A percentile compares a stretch with the other conserved stretches of the same genome.
Evolutionary conservation across 2,329 filamentous ascomycete genomes (phyloP).

Genomic region (Microascus cirrosus): DNA sequence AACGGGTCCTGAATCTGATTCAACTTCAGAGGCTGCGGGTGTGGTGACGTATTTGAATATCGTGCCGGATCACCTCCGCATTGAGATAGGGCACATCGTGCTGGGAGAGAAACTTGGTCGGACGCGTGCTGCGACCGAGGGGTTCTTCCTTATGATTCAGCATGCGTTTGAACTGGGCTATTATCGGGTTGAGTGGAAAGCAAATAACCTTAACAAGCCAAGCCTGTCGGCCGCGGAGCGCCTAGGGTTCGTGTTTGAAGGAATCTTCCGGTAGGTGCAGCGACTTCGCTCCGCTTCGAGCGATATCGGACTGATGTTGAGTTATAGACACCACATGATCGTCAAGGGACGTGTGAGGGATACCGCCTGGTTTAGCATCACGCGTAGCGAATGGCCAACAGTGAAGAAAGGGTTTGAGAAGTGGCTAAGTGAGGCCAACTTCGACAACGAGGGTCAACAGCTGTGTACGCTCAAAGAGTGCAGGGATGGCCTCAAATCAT

Average conservation of each 20-base stretch:
- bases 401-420: conserved; percentile 32
- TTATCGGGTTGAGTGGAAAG: conserved; percentile 54
- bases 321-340: conserved; percentile 42
- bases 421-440: conserved; percentile 46
- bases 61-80: conserved; percentile 29
- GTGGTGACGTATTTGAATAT: conserved; percentile 33
- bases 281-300: not conserved
- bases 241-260: conserved; percentile 49
- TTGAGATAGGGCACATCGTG: conserved; percentile 48
- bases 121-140: conserved; percentile 45
- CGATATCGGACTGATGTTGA: accelerated
- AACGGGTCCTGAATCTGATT: conserved; percentile 14
- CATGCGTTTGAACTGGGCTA: conserved; percentile 45
- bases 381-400: conserved; percentile 45
- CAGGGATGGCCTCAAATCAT: conserved; percentile 9
- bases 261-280: conserved; percentile 34
- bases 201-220: conserved; percentile 41
- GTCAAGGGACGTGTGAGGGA: conserved; percentile 45
- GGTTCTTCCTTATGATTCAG: conserved; percentile 41
- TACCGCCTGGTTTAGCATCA: conserved; percentile 48
- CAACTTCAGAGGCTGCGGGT: conserved; percentile 24
- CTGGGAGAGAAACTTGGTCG: conserved; percentile 37
- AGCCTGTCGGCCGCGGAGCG: conserved; percentile 43
- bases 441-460: conserved; percentile 42
- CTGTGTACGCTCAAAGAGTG: conserved; percentile 28